A percentile compares a stretch with the other conserved stretches of the same genome.
phyloP scores from a whole-genome alignment of 495 filamentous ascomycete species.

The Corynascus novoguineensis region DNA sequence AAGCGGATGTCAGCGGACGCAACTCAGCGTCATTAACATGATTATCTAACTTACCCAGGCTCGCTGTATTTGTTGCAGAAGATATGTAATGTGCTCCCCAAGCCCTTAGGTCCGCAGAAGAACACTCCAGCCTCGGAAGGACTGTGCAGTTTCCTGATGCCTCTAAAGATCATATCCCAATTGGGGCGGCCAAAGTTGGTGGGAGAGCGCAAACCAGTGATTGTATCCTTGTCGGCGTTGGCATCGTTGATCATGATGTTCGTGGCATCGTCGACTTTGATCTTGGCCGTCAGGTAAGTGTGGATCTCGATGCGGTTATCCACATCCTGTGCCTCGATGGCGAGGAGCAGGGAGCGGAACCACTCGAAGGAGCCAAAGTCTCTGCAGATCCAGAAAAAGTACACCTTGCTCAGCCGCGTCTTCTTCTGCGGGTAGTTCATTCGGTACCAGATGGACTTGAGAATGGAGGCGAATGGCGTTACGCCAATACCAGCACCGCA shows the following conservation, averaged over 20 bases:
- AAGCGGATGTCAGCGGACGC: background rate
- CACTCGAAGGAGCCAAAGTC: conserved; percentile 77
- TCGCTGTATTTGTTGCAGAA: conserved; percentile 76
- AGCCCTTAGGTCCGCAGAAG: conserved; percentile 70
- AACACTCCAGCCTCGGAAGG: conserved; percentile 73
- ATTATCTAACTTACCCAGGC: conserved; percentile 50
- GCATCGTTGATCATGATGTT: conserved; percentile 84
- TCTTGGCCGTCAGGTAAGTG: conserved; percentile 68
- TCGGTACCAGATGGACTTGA: conserved; percentile 85
- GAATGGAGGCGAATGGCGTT: conserved; percentile 68
- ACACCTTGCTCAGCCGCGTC: conserved; percentile 69
- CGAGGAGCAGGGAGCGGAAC: conserved; percentile 72
- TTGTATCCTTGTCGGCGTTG: conserved; percentile 70
- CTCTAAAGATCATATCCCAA: conserved; percentile 75
- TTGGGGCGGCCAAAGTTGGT: conserved; percentile 75
- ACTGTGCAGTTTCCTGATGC: conserved; percentile 64
- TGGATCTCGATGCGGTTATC: conserved; percentile 75
- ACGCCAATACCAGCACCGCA: conserved; percentile 70
- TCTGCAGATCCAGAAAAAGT: conserved; percentile 81
- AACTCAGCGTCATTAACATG: background rate
- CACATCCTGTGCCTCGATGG: conserved; percentile 78
- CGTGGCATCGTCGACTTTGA: conserved; percentile 71
- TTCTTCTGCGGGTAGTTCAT: conserved; percentile 74
- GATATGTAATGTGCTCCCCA: conserved; percentile 63
- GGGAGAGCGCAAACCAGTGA: conserved; percentile 67